These are phyloP conservation scores for Ganoderma meredithae DNA, from an alignment of 1,284 basidiomycete species.

Conservation along the genomic window DNA sequence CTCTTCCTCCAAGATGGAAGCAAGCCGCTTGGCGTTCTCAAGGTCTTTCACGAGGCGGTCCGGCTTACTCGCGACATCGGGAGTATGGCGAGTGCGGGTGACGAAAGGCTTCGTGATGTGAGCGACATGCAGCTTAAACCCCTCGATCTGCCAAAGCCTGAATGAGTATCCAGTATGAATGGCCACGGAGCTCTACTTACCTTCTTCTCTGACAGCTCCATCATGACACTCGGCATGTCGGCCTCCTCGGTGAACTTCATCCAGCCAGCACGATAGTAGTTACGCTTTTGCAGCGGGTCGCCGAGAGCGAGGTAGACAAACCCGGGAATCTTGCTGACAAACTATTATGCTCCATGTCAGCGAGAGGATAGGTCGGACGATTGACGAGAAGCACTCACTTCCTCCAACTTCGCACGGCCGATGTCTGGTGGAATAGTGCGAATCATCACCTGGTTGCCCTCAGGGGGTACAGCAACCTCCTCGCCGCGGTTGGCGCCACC, in stretches of 20 bases:
- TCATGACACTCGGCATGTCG: constrained; percentile 78
- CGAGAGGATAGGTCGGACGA: constrained; percentile 15
- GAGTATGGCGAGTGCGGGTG: constrained; percentile 79
- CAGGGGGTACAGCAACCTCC: constrained; percentile 78
- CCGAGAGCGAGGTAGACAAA: constrained; percentile 87
- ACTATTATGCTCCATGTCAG: constrained; percentile 47
- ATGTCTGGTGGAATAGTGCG: constrained; percentile 93
- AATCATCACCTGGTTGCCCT: constrained; percentile 92
- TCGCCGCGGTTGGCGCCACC: constrained; percentile 69
- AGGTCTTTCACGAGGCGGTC: constrained; percentile 84
- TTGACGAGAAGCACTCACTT: constrained; percentile 56
- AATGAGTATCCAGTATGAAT: constrained; percentile 18
- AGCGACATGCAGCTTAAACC: constrained; percentile 90
- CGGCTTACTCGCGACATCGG: constrained; percentile 80
- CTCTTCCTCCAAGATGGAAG: constrained; percentile 77
- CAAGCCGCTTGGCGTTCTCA: constrained; percentile 74
- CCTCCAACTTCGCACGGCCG: constrained; percentile 86
- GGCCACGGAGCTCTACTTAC: constrained; percentile 49
- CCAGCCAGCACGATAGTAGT: constrained; percentile 94
- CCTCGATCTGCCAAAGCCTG: constrained; percentile 75
- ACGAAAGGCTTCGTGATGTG: constrained; percentile 83
- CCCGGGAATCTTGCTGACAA: constrained; percentile 70
- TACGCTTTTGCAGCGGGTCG: constrained; percentile 89
- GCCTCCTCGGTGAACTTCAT: constrained; percentile 84
- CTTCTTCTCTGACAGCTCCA: constrained; percentile 83